Conservation (phyloP, 495 filamentous ascomycete genomes). For the Pseudotulostoma volvatum region DNA sequence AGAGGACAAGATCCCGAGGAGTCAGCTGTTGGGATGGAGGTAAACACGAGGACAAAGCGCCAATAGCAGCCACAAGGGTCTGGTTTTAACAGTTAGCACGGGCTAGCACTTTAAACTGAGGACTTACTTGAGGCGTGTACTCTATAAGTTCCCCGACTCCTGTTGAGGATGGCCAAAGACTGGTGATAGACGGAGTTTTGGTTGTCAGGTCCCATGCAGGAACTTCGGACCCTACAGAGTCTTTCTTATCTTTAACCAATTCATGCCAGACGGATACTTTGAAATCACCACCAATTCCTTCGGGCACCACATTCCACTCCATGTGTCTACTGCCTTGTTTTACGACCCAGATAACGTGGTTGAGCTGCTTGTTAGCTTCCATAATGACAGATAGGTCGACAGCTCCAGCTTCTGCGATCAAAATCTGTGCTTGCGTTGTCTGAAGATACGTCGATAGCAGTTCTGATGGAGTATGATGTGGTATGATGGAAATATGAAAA, state of each 20-base stretch:
- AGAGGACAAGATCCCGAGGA: conserved; percentile 68
- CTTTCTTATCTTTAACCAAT: conserved; percentile 47
- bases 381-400: conserved; percentile 62
- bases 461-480: conserved; percentile 55
- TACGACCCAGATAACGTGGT: conserved; percentile 82
- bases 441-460: conserved; percentile 52
- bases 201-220: conserved; percentile 33
- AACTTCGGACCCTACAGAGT: conserved; percentile 27
- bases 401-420: conserved; percentile 76
- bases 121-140: conserved; percentile 47
- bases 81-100: conserved; percentile 11
- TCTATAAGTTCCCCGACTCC: conserved; percentile 51
- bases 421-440: conserved; percentile 53
- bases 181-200: conserved; percentile 35
- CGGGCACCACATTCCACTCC: conserved; percentile 73
- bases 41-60: conserved; percentile 56
- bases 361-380: conserved; percentile 48
- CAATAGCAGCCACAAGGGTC: conserved; percentile 68
- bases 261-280: conserved; percentile 81
- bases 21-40: conserved; percentile 56
- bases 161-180: conserved; percentile 42
- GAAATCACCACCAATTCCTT: conserved; percentile 50
- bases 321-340: conserved; percentile 83
- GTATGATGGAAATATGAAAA: conserved; percentile 64
- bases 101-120: not conserved